A percentile compares a stretch with the other conserved stretches of the same genome.
phyloP scores from a whole-genome alignment of 2,329 filamentous ascomycete genomes.

The Talaromyces piceae region DNA sequence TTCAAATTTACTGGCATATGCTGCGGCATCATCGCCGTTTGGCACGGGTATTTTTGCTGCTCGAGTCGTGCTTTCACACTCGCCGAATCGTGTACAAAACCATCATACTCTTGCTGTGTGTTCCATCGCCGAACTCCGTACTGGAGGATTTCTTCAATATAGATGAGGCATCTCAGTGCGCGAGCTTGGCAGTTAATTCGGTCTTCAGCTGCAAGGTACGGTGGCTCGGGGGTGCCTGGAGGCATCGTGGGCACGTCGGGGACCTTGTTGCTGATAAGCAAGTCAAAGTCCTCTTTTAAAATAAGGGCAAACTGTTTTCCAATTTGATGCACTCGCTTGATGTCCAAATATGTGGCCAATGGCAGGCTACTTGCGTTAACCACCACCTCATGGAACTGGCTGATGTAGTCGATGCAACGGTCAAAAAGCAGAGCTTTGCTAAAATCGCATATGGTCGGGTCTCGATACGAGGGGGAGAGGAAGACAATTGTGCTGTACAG shows the following conservation, averaged over 20 bases:
- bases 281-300: conserved; percentile 47
- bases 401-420: conserved; percentile 73
- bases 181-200: conserved; percentile 28
- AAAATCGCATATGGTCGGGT: conserved; percentile 64
- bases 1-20: not conserved
- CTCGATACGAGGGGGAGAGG: conserved; percentile 68
- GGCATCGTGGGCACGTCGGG: conserved; percentile 24
- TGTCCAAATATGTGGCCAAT: conserved; percentile 81
- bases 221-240: conserved; percentile 25
- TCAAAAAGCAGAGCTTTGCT: conserved; percentile 78
- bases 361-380: conserved; percentile 52
- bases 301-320: conserved; percentile 52
- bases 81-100: conserved; percentile 26
- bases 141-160: conserved; percentile 26
- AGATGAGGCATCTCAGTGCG: conserved; percentile 25
- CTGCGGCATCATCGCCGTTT: not conserved
- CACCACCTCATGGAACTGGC: conserved; percentile 63
- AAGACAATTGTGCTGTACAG: conserved; percentile 89
- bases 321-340: conserved; percentile 70
- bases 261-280: conserved; percentile 27
- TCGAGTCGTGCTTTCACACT: conserved; percentile 14
- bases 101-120: conserved; percentile 20
- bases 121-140: conserved; percentile 30
- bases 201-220: conserved; percentile 23
- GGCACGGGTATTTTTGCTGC: not conserved